Percentiles rank a stretch among this genome's conserved stretches.
These are phyloP conservation scores for Bertia moriformis DNA, from an alignment of 2,329 filamentous ascomycete genomes.

Conservation along the genomic window DNA sequence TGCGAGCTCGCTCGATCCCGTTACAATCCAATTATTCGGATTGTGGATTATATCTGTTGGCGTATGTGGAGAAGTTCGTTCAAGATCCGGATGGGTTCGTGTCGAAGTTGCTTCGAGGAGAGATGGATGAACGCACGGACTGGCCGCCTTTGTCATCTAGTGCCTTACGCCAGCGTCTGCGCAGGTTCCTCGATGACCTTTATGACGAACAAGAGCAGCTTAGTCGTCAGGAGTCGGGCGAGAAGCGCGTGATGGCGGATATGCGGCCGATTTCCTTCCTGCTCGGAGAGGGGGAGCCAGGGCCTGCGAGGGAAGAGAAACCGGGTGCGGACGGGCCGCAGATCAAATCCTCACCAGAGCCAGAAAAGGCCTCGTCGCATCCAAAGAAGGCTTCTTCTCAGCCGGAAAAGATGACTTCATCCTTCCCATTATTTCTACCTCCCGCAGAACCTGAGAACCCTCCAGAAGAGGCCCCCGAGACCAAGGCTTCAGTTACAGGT, in stretches of 20 bases:
- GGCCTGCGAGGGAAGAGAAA: neutral
- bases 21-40: slow-evolving; percentile 47
- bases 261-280: neutral
- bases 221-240: neutral
- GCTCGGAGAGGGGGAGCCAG: neutral
- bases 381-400: no score
- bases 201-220: neutral
- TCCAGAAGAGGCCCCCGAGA: no score
- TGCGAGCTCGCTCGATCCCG: slow-evolving; percentile 23
- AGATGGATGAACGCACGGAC: slow-evolving; percentile 8
- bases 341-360: no score
- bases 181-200: neutral
- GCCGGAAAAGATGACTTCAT: no score
- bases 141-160: neutral
- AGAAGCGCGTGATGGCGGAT: neutral
- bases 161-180: neutral
- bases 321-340: neutral
- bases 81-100: slow-evolving; percentile 39
- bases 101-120: slow-evolving; percentile 31
- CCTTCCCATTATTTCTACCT: no score
- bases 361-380: no score
- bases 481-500: no score
- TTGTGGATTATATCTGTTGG: slow-evolving; percentile 50
- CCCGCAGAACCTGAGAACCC: no score
- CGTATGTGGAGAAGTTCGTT: slow-evolving; percentile 49